Evolutionary conservation across 176 grass and related monocot genomes (phyloP), one percentile per base, ranked within the genome.

Genomic region (Chloris gayana): DNA sequence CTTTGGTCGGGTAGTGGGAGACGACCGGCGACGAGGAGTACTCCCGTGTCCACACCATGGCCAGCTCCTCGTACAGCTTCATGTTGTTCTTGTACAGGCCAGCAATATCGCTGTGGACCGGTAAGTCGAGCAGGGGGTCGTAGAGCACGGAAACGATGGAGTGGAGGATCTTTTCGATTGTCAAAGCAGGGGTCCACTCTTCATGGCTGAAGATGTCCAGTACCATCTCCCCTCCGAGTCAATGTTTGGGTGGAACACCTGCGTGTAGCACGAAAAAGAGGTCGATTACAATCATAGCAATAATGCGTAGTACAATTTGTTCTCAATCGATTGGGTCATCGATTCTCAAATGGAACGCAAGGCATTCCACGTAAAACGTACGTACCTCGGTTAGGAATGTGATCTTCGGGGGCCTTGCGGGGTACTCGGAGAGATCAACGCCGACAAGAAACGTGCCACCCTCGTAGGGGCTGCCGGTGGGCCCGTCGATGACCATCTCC

Each of bases 401-500:
- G 54, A 87, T 30, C 57, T 72, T 82, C 22, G 73, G 73, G 18
- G 57, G 66, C 4, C 1, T 1, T 3, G 21, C 4, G 2, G 79
- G 79, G 57, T 77, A 72, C 1, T 4, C 7, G 56, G 45, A 10
- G 26, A 78, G 1, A 4, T 34, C 4, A 22, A 73, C 18, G 80
- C 67, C 67, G 30, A 78, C 0, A 21, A 17, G 57, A 73, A 88
- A 88, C 37, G 67, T 78, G 4, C 86, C 86, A 19, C 86, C 80
- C 17, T 35, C 80, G 68, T 78, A 88, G 7, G 86, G 86, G 80
- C 67, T 78, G 58, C 29, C 85, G 7, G 14, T 29, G 44, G 85
- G 80, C 35, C 80, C 86, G 7, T 78, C 73, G 80, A 87, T 83
- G 67, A 78, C 29, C 35, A 73, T 74, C 85, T 83, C 80, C 74